Evolutionary conservation across 2,329 filamentous ascomycete genomes (phyloP).

Genomic region (Bertia moriformis): DNA sequence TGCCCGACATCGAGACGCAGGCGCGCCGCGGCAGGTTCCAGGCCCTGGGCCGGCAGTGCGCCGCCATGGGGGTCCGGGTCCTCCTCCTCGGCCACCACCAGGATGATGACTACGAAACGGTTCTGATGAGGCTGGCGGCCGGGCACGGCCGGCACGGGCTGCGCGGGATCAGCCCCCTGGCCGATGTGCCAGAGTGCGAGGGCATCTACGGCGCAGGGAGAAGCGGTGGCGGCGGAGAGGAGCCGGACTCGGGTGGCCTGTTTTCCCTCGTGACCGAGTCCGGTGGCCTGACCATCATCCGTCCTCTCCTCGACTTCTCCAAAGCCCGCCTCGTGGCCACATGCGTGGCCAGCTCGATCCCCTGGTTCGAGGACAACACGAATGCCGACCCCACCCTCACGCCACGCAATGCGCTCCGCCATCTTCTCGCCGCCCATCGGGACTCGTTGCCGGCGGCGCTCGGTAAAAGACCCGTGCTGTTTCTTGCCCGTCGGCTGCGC

Average conservation of each 20-base stretch:
- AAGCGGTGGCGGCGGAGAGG: constrained; percentile 4
- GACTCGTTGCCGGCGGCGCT: constrained; percentile 58
- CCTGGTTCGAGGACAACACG: constrained; percentile 75
- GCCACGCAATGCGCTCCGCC: constrained; percentile 65
- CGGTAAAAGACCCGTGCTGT: constrained; percentile 46
- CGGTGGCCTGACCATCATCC: constrained; percentile 51
- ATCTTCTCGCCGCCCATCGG: constrained; percentile 41
- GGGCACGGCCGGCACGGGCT: constrained; percentile 60
- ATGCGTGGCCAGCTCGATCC: constrained; percentile 50
- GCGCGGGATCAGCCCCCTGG: constrained; percentile 47
- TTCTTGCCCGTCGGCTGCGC: constrained; percentile 37
- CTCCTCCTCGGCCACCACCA: constrained; percentile 74
- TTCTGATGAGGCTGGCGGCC: constrained; percentile 61
- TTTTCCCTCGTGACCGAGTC: constrained; percentile 39
- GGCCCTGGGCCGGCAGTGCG: constrained; percentile 48
- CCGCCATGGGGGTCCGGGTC: constrained; percentile 30
- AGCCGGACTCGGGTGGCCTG: constrained; percentile 7
- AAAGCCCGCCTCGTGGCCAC: constrained; percentile 65
- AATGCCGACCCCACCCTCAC: constrained; percentile 69
- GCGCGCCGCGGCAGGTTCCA: constrained; percentile 66
- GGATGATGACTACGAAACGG: constrained; percentile 84
- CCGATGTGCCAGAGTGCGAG: constrained; percentile 71
- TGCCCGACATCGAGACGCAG: constrained; percentile 60
- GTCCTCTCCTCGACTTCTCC: constrained; percentile 55
- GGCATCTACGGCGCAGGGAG: constrained; percentile 50